Conservation (phyloP, 331 rosid genomes). For the Acacia pycnantha region DNA sequence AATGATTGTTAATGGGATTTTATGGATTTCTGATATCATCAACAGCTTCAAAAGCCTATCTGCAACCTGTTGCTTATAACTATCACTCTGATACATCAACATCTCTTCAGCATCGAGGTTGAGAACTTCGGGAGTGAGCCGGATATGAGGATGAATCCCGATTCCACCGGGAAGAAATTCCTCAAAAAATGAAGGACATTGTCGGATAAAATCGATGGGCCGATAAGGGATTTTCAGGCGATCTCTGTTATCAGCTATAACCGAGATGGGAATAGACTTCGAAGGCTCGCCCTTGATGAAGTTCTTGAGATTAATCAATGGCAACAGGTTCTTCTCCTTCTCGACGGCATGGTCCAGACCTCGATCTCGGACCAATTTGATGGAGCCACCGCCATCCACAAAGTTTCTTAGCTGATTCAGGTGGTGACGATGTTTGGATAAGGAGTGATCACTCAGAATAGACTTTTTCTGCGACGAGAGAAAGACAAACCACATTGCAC, state of each 20-base stretch:
- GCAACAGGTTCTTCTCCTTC: conserved; percentile 63
- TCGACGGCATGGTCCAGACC: conserved; percentile 93
- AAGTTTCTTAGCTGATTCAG: conserved; percentile 39
- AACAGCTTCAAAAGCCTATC: conserved; percentile 64
- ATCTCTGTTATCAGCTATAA: conserved; percentile 42
- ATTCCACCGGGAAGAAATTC: conserved; percentile 58
- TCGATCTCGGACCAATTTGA: conserved; percentile 70
- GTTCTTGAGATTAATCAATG: conserved; percentile 53
- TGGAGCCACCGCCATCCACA: conserved; percentile 38
- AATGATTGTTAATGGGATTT: conserved; percentile 48
- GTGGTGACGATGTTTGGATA: neutral
- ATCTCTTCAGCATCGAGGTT: conserved; percentile 54
- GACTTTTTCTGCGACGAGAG: conserved; percentile 12
- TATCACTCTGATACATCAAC: conserved; percentile 43
- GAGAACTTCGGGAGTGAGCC: conserved; percentile 49
- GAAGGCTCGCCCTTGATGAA: conserved; percentile 73
- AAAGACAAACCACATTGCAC: conserved; percentile 32
- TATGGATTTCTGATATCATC: conserved; percentile 59
- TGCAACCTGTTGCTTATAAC: conserved; percentile 55
- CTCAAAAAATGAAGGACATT: conserved; percentile 62
- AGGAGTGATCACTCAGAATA: conserved; percentile 1
- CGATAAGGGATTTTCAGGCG: conserved; percentile 59
- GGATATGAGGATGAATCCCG: conserved; percentile 53
- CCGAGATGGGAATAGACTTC: conserved; percentile 70
- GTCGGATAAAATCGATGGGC: conserved; percentile 65